Percentiles rank a stretch among this genome's conserved stretches.
phyloP scores from a whole-genome alignment of 179 eudicot genomes.

The Sideroxylon spinosum region DNA sequence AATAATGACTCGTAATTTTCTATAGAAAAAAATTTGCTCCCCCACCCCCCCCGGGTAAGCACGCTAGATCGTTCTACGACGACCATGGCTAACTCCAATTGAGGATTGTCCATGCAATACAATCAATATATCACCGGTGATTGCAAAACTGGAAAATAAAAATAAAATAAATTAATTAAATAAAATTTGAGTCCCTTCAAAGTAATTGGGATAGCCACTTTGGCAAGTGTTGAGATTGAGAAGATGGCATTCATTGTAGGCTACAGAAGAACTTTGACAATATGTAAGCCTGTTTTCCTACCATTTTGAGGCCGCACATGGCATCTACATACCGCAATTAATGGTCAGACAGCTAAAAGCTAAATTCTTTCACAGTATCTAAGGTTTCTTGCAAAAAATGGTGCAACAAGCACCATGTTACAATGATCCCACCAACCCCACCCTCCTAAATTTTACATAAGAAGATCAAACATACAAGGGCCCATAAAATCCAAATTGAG shows the following conservation, averaged over 20 bases:
- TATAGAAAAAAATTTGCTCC: neutral
- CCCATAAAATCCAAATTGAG: constrained; percentile 8
- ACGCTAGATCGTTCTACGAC: too few species aligned
- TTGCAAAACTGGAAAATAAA: too few species aligned
- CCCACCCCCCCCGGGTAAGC: neutral
- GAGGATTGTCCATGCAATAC: too few species aligned
- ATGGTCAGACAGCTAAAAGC: neutral
- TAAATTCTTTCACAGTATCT: constrained; percentile 1
- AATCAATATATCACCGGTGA: too few species aligned
- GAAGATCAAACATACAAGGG: neutral
- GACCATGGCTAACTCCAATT: too few species aligned
- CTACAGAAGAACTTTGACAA: neutral
- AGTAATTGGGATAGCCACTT: too few species aligned
- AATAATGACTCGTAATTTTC: neutral
- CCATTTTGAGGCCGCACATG: neutral
- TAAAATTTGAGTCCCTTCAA: too few species aligned
- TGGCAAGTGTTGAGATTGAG: neutral
- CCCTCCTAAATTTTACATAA: neutral
- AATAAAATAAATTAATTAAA: too few species aligned
- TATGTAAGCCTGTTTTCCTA: neutral
- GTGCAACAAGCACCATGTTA: neutral
- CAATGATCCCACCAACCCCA: neutral
- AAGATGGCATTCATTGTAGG: neutral
- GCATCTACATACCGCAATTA: neutral
- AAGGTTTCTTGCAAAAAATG: neutral